Evolutionary conservation across 2,329 filamentous ascomycete species (phyloP).

Genomic region (Xylaria sp.): DNA sequence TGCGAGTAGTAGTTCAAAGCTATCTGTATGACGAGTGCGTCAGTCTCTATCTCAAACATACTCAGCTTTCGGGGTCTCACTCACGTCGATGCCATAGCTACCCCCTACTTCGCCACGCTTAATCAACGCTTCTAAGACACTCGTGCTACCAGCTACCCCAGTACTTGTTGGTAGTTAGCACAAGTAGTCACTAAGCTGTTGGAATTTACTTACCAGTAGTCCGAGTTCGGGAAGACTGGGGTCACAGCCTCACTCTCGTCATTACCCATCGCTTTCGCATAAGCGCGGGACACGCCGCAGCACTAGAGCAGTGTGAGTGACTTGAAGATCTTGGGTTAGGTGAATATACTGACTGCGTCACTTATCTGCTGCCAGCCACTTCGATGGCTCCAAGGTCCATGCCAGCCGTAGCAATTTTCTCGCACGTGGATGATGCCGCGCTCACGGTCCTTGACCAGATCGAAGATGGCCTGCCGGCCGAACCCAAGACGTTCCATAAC

Average conservation of each 20-base stretch:
- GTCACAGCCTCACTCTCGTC: conserved; percentile 43
- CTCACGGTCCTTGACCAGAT: conserved; percentile 39
- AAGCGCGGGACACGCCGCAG: conserved; percentile 23
- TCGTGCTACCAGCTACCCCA: conserved; percentile 54
- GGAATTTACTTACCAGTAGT: conserved; percentile 33
- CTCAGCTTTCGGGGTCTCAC: conserved; percentile 36
- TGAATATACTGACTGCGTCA: conserved; percentile 24
- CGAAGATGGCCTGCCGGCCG: conserved; percentile 39
- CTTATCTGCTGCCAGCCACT: conserved; percentile 50
- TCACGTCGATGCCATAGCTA: conserved; percentile 54
- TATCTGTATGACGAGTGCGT: conserved; percentile 24
- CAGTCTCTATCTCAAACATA: background rate
- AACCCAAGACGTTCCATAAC: conserved; percentile 49
- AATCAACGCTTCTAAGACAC: conserved; percentile 55
- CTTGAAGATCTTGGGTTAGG: background rate
- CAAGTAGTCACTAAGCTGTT: background rate
- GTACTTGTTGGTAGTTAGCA: conserved; percentile 46
- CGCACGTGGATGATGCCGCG: conserved; percentile 48
- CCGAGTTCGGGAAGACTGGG: conserved; percentile 45
- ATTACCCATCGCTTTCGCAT: conserved; percentile 39
- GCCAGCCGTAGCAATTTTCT: conserved; percentile 52
- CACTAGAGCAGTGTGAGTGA: conserved; percentile 18
- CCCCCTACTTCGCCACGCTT: conserved; percentile 53
- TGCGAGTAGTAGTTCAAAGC: conserved; percentile 56
- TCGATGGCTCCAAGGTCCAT: conserved; percentile 46